Evolutionary conservation across 2,329 filamentous ascomycete species (phyloP), one percentile per base, ranked within the genome.

Genomic region (Xylariaceae sp.): DNA sequence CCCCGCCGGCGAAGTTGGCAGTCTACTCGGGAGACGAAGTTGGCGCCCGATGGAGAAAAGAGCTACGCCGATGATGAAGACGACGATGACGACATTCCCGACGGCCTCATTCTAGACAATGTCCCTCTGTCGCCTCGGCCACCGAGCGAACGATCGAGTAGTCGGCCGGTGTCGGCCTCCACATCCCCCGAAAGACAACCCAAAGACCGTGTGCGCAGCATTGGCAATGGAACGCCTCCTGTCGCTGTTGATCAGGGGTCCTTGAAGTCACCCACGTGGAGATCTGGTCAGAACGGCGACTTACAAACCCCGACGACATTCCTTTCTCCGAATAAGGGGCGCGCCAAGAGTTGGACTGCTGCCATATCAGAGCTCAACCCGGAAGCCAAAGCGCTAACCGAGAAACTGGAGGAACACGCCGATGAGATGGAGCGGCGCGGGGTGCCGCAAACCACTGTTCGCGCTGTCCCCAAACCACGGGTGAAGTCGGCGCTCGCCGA

Each of bases 71-170:
- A 86, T 47, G 86, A 91, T 62, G 83, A 86, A 47, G 87, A 86
- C 49, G 87, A 91, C 62, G 86, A 91, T 51, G 85, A 83, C 51
- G 83, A 89, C 54, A 85, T 94, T 32, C 89, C 89, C 0, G 88
- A 91, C 30, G 88, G 89, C 51, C 80, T 88, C 29, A 79, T 91
- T 50, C 80, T 94, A 46, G 88, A 89, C 72, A 94, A 94, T 60
- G 85, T 94, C 2, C 89, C 89, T 4, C 83, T 94, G 45, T 91
- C 88, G 0, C 89, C 89, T n/a, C 77, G 84, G 1, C 83, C 83
- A 1, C 74, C 74, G 1, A 73, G 74, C 29, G 81, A 85, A 58
- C 76, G 84, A 12, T 71, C 78, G 0, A 74, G 73, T 5, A 85
- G 80, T 65, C 73, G 75, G 40, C 74, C 80, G 1, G 67, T 75